These are phyloP conservation scores for Aspergillus quadricinctus DNA, from an alignment of 2,329 filamentous ascomycete genomes.

Conservation along the genomic window DNA sequence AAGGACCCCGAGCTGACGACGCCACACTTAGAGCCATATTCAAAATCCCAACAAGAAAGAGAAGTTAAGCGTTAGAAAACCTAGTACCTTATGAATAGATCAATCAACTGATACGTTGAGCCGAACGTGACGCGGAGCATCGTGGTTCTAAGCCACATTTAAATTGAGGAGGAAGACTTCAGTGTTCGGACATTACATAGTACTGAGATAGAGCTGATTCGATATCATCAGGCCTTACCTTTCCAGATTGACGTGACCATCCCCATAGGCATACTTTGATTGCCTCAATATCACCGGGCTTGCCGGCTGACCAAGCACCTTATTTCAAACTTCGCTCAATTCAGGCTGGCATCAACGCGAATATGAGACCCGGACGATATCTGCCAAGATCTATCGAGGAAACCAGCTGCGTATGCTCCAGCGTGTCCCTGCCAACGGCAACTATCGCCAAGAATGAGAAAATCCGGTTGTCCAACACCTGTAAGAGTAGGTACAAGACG, in stretches of 20 bases:
- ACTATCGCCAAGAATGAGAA: slow-evolving; percentile 46
- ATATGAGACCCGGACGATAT: slow-evolving; percentile 47
- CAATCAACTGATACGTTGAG: background rate
- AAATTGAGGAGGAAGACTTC: background rate
- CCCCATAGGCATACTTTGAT: background rate
- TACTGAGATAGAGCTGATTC: background rate
- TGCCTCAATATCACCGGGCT: background rate
- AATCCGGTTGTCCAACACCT: slow-evolving; percentile 56
- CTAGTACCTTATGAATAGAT: background rate
- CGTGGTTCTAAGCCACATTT: background rate
- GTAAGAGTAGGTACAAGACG: slow-evolving; percentile 53
- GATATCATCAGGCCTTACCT: background rate
- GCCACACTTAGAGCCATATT: background rate
- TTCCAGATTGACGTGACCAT: background rate
- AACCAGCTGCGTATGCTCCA: slow-evolving; percentile 52
- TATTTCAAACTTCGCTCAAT: background rate
- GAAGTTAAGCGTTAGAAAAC: background rate
- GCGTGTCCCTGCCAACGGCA: slow-evolving; percentile 50
- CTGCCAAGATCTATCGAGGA: slow-evolving; percentile 53
- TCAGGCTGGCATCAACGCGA: slow-evolving; percentile 5
- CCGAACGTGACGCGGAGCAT: background rate
- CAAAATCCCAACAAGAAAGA: background rate
- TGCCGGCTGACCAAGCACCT: background rate
- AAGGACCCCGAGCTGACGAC: background rate
- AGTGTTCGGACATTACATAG: background rate